Evolutionary conservation across 2,329 filamentous ascomycete species (phyloP), one percentile per base, ranked within the genome.

Genomic region (Colletotrichum navitas): DNA sequence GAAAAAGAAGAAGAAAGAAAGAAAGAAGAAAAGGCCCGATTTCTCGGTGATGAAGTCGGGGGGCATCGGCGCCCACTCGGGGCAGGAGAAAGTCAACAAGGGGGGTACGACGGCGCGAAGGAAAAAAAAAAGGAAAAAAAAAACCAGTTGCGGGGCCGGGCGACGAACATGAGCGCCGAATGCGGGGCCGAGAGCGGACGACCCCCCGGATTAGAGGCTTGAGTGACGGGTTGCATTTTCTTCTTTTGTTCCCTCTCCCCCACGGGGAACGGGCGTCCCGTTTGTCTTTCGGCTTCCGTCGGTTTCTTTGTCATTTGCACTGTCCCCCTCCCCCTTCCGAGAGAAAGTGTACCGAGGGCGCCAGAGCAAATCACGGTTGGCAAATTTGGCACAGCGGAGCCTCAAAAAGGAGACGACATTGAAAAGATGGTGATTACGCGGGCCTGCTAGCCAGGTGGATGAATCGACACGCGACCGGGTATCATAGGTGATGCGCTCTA

Each of bases 401-500:
- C 14, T 32, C 26, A 29, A 21, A 51, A 51, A 6, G 45, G 21
- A 26, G 3, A 52, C 49, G 14, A 18, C 10, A 11, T 52, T 18
- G 24, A 52, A 52, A 16, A 32, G 49, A 52, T 52, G 26, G 49
- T 52, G 26, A 52, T 6, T 52, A 32, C 16, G 49, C 29, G 49
- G 49, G 26, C 49, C 26, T 60, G 56, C 56, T 47, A 36, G 24
- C 29, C 32, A 36, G 11, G 12, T n/a, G 45, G n/a, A n/a, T 21
- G 36, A 49, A 51, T 36, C n/a, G 47, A 43, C 32, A 49, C 32
- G 59, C 43, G 32, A 49, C 59, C 43, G 59, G 59, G 59, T 62
- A 62, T 62, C 59, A 62, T 62, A 10, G 18, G 32, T 62, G 36
- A 49, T 49, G 59, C 59, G 47, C 59, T 62, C 59, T 62, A 51